phyloP scores from a whole-genome alignment of 2,329 filamentous ascomycete genomes.

The Chrysosporium keratinophilum region DNA sequence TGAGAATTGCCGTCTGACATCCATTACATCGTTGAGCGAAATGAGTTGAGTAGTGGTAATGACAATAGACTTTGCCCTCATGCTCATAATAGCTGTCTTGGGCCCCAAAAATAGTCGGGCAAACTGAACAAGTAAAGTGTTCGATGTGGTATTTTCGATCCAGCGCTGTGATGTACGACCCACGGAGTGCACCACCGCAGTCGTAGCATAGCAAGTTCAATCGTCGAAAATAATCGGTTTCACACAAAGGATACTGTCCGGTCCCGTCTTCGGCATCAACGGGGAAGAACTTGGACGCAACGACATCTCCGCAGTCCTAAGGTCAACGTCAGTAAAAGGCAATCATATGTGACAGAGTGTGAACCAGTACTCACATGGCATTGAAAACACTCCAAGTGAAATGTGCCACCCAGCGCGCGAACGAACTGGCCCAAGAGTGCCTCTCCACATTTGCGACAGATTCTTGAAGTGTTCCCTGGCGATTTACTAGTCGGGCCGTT shows the following conservation, averaged over 20 bases:
- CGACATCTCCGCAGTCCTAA: constrained; percentile 92
- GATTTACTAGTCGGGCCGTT: constrained; percentile 31
- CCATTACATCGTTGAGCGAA: constrained; percentile 95
- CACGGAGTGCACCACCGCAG: constrained; percentile 82
- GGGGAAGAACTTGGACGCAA: constrained; percentile 97
- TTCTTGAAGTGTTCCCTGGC: constrained; percentile 37
- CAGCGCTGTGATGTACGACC: constrained; percentile 94
- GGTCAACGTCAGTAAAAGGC: constrained; percentile 9
- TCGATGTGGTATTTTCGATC: constrained; percentile 98
- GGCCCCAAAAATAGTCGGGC: constrained; percentile 93
- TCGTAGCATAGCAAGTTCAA: constrained; percentile 84
- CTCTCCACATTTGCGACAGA: constrained; percentile 77
- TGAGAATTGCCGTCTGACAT: constrained; percentile 91
- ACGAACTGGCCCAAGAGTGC: constrained; percentile 91
- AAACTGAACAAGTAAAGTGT: constrained; percentile 96
- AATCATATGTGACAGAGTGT: not conserved
- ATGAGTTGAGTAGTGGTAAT: constrained; percentile 96
- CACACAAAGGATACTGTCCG: constrained; percentile 83
- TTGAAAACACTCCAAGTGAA: constrained; percentile 95
- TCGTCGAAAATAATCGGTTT: constrained; percentile 93
- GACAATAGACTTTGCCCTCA: constrained; percentile 90
- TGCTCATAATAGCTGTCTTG: constrained; percentile 99
- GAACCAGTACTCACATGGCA: constrained; percentile 60
- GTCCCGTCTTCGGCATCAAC: constrained; percentile 80
- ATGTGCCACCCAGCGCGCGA: constrained; percentile 82